Base-by-base conservation (phyloP, 1,284 basidiomycete species). In the Irpex lacteus region DNA sequence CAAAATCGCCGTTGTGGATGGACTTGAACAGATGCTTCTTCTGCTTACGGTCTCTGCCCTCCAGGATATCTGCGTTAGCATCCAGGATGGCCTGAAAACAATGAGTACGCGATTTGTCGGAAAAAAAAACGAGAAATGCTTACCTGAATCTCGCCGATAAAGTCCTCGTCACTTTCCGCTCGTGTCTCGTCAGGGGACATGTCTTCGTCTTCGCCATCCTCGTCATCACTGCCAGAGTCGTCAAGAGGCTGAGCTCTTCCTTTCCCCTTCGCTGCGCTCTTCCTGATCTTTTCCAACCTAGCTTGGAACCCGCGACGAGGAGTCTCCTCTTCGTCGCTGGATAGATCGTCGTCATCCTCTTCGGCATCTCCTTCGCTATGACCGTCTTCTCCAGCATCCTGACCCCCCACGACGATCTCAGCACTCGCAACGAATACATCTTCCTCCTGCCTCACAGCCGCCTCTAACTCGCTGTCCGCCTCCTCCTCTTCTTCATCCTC, bases 121-220 rank as follows among this genome's bases (percentile, higher is more conserved):
- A n/a, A n/a, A n/a, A 2, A 26, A 11, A 26, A 21, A 38, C 13
- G 36, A 15, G 2, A 63, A 47, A 32, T 37, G 6, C 79, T 64
- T 67, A 90, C 92, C 71, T 91, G 75, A 47, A 94, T 83, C 13
- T 82, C 71, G n/a, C 80, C 80, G 56, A 90, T 79, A 68, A 86
- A 86, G 47, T 83, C 83, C 52, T 94, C 88, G 64, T 92, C 88
- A 32, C 82, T 73, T 55, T 89, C 87, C 1, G 82, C 84, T 84
- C 86, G 87, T 0, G 82, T 77, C 60, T 73, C 64, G 11, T 78
- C 74, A 4, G 72, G 63, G 5, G 65, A 66, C 70, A 66, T 77
- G 66, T 75, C 71, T 26, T 68, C 71, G 7, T 70, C 72, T 5
- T 34, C 32, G 19, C 71, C 69, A n/a, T 73, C 68, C 15, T 70